A percentile compares a stretch with the other conserved stretches of the same genome.
Conservation (phyloP, 768 basidiomycete genomes). For the Terana coerulea region DNA sequence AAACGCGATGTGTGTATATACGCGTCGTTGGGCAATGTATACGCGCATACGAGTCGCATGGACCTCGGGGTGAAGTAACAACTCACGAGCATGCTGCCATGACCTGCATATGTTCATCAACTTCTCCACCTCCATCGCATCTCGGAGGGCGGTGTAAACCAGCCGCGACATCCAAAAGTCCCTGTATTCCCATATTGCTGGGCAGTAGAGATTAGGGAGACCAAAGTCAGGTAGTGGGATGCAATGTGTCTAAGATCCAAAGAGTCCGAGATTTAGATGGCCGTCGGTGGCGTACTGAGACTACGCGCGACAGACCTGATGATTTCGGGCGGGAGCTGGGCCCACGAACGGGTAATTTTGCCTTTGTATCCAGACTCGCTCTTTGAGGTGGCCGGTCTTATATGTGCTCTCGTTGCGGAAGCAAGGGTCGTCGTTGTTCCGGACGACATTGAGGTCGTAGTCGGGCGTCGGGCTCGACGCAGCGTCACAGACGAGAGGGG, state of each 20-base stretch:
- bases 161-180: conserved; percentile 60
- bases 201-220: conserved; percentile 41
- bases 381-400: conserved; percentile 1
- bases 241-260: conserved; percentile 46
- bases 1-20: conserved; percentile 1
- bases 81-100: conserved; percentile 61
- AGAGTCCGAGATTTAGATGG: conserved; percentile 17
- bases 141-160: conserved; percentile 59
- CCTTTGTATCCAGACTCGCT: conserved; percentile 41
- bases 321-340: conserved; percentile 58
- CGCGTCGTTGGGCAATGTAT: conserved; percentile 2
- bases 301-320: conserved; percentile 42
- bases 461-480: conserved; percentile 12
- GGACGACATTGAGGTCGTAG: conserved; percentile 16
- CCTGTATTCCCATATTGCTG: conserved; percentile 43
- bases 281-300: conserved; percentile 31
- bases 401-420: conserved; percentile 8
- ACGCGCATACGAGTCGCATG: no score
- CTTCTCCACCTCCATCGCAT: conserved; percentile 55
- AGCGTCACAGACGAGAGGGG: conserved; percentile 24
- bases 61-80: no score
- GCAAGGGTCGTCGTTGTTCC: conserved; percentile 12
- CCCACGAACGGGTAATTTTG: conserved; percentile 57
- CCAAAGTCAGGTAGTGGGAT: conserved; percentile 54
- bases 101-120: conserved; percentile 60